These are phyloP conservation scores for Calonectria pseudoturangicola DNA, from an alignment of 2,329 filamentous ascomycete genomes.

Conservation along the genomic window DNA sequence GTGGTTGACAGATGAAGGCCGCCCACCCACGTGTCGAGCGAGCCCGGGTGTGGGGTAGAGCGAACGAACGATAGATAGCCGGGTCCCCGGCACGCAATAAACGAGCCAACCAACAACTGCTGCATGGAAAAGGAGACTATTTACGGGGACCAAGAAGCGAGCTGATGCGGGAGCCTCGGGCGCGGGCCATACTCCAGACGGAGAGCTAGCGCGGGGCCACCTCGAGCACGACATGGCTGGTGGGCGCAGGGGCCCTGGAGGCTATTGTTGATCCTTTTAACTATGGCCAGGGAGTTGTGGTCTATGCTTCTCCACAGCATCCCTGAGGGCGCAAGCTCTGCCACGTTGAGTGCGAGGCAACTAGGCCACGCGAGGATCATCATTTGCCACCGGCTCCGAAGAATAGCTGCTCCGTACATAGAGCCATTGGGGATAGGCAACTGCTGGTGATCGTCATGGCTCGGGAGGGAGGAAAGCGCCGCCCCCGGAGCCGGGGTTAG, in stretches of 20 bases:
- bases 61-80: background rate
- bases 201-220: conserved; percentile 22
- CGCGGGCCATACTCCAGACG: background rate
- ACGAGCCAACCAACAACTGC: background rate
- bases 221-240: conserved; percentile 22
- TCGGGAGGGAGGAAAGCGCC: background rate
- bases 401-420: background rate
- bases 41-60: background rate
- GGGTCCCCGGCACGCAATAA: background rate
- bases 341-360: background rate
- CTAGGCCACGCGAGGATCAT: background rate
- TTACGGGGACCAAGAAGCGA: background rate
- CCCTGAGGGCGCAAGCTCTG: background rate
- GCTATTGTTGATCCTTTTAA: conserved; percentile 22
- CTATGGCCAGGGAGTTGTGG: background rate
- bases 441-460: background rate
- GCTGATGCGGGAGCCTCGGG: conserved; percentile 15
- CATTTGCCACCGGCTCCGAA: background rate
- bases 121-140: conserved; percentile 4
- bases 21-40: background rate
- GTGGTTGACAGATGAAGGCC: conserved; percentile 6
- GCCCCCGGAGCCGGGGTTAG: background rate
- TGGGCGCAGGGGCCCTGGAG: background rate
- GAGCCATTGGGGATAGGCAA: no score
- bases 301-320: conserved; percentile 6